Conservation (phyloP, 495 filamentous ascomycete genomes). For the Amniculicola lignicola region DNA sequence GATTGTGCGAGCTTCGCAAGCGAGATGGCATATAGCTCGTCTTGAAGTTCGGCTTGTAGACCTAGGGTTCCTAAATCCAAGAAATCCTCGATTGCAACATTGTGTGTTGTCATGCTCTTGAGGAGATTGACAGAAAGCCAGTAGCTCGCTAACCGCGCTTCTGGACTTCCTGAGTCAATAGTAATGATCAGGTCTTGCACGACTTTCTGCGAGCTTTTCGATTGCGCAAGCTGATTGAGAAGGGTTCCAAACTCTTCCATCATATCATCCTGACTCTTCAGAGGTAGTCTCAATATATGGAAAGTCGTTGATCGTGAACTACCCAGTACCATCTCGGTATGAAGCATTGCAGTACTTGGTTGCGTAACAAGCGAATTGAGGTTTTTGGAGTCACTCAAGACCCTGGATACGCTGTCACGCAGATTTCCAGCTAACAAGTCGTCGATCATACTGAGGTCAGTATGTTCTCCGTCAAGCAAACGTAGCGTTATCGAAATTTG, state of each 20-base stretch:
- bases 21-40: constrained; percentile 78
- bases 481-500: constrained; percentile 70
- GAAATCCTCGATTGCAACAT: constrained; percentile 62
- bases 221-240: constrained; percentile 26
- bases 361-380: constrained; percentile 12
- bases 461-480: constrained; percentile 61
- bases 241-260: constrained; percentile 33
- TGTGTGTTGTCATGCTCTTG: constrained; percentile 41
- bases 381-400: constrained; percentile 30
- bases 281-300: constrained; percentile 25
- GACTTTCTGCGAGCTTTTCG: constrained; percentile 23
- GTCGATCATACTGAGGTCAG: constrained; percentile 69
- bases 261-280: constrained; percentile 36
- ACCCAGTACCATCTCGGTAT: not conserved
- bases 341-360: constrained; percentile 11
- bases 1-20: constrained; percentile 57
- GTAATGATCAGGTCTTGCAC: constrained; percentile 33
- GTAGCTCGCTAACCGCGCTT: constrained; percentile 58
- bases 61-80: constrained; percentile 49
- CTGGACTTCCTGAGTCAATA: constrained; percentile 19
- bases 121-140: constrained; percentile 80
- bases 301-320: constrained; percentile 26
- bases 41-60: constrained; percentile 56
- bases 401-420: constrained; percentile 53
- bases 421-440: constrained; percentile 63